These are phyloP conservation scores for Delonix regia DNA, from an alignment of 306 rosid species.

Conservation along the genomic window DNA sequence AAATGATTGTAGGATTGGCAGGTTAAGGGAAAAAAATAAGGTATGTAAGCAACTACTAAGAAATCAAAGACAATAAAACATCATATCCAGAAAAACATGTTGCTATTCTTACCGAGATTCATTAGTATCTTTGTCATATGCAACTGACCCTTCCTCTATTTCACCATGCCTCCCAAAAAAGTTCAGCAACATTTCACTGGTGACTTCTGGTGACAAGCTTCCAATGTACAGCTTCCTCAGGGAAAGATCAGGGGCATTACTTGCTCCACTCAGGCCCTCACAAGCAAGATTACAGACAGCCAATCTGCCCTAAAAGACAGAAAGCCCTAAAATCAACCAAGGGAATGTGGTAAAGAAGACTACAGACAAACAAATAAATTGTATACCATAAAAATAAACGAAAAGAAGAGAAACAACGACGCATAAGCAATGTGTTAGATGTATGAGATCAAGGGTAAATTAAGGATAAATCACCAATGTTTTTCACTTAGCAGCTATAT, in stretches of 20 bases:
- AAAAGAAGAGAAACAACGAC: neutral
- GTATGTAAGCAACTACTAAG: neutral
- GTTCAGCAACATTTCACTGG: conserved; percentile 67
- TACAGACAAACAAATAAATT: conserved; percentile 15
- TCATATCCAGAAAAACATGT: conserved; percentile 1
- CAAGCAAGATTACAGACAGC: conserved; percentile 77
- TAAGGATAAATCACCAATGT: neutral
- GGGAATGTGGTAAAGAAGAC: conserved; percentile 10
- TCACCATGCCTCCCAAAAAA: conserved; percentile 69
- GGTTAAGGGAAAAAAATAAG: conserved; percentile 15
- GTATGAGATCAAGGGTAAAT: neutral
- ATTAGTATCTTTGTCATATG: conserved; percentile 76
- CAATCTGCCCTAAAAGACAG: conserved; percentile 61
- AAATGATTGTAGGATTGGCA: conserved; percentile 27
- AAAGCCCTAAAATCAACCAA: conserved; percentile 11
- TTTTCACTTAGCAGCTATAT: conserved; percentile 2
- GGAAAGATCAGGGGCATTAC: conserved; percentile 63
- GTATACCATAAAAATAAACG: neutral
- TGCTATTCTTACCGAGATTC: conserved; percentile 60
- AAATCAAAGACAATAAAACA: conserved; percentile 4
- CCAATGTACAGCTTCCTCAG: conserved; percentile 85
- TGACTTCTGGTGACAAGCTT: conserved; percentile 71
- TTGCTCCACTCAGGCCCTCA: conserved; percentile 68
- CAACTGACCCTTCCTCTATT: conserved; percentile 90
- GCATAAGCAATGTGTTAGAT: conserved; percentile 5